phyloP scores from a whole-genome alignment of 352 stramenopile species.

The Phytopythium litorale region DNA sequence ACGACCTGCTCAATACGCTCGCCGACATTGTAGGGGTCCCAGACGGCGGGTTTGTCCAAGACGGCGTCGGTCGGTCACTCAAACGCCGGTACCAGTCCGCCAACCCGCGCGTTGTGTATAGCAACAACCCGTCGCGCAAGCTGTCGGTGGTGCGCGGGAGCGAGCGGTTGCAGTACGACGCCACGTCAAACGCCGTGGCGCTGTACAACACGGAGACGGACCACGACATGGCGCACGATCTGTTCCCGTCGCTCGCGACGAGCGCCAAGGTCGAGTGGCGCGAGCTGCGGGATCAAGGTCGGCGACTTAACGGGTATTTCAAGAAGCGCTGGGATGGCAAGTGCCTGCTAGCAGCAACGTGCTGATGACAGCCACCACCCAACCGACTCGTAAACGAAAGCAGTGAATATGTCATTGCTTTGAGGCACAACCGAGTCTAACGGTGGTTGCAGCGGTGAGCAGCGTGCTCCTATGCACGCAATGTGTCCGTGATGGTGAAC shows the following conservation, averaged over 20 bases:
- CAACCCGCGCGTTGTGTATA: slow-evolving; percentile 29
- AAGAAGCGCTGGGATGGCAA: slow-evolving; percentile 36
- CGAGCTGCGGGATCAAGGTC: slow-evolving; percentile 17
- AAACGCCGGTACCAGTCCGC: slow-evolving; percentile 29
- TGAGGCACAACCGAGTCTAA: background rate
- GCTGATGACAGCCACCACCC: background rate
- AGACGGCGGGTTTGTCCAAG: slow-evolving; percentile 42
- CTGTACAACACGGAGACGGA: slow-evolving; percentile 38
- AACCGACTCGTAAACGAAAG: background rate
- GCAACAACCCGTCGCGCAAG: slow-evolving; percentile 46
- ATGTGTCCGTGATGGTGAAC: slow-evolving; percentile 1
- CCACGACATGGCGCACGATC: slow-evolving; percentile 33
- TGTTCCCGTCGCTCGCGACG: slow-evolving; percentile 17
- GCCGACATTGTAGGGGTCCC: slow-evolving; percentile 58
- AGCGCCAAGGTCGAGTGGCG: slow-evolving; percentile 15
- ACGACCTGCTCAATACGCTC: slow-evolving; percentile 61
- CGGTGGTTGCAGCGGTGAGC: background rate
- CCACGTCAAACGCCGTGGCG: slow-evolving; percentile 19
- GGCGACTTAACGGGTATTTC: slow-evolving; percentile 46
- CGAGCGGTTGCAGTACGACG: slow-evolving; percentile 39
- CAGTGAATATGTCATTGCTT: background rate
- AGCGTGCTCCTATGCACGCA: background rate
- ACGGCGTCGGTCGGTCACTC: slow-evolving; percentile 49
- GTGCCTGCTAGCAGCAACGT: slow-evolving; percentile 16
- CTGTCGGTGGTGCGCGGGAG: slow-evolving; percentile 35